phyloP scores from a whole-genome alignment of 805 yeast species.

The Saccharomycopsis malanga region DNA sequence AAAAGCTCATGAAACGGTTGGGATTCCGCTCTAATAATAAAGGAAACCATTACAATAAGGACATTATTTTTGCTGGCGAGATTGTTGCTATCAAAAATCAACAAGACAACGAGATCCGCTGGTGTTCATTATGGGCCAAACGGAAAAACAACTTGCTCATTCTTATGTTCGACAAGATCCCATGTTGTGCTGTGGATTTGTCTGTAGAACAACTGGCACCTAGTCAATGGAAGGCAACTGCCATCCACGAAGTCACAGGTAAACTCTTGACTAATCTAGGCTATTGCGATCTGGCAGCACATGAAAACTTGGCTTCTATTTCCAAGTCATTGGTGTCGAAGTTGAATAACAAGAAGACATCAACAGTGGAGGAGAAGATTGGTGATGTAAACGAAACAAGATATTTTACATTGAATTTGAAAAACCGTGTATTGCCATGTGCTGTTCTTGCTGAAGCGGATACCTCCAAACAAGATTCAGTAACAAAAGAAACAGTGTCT shows the following conservation, averaged over 20 bases:
- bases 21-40: conserved; percentile 20
- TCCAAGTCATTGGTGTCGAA: conserved; percentile 9
- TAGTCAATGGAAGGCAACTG: conserved; percentile 23
- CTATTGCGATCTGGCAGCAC: conserved; percentile 14
- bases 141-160: conserved; percentile 61
- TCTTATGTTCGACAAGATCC: conserved; percentile 83
- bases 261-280: conserved; percentile 14
- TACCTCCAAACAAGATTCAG: conserved; percentile 35
- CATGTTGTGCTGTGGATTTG: conserved; percentile 59
- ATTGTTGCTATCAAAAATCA: conserved; percentile 65
- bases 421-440: conserved; percentile 53
- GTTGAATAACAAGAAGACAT: conserved; percentile 11
- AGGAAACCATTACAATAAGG: conserved; percentile 27
- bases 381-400: conserved; percentile 47
- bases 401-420: conserved; percentile 50
- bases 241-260: conserved; percentile 23
- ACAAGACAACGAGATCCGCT: conserved; percentile 44
- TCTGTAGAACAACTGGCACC: conserved; percentile 29
- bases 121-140: conserved; percentile 93
- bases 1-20: conserved; percentile 35
- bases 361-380: conserved; percentile 30
- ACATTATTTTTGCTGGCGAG: conserved; percentile 72
- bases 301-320: conserved; percentile 20
- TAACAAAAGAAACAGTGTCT: neutral
- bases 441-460: conserved; percentile 60